phyloP scores from a whole-genome alignment of 352 stramenopile genomes.

The Globisporangium lucens region DNA sequence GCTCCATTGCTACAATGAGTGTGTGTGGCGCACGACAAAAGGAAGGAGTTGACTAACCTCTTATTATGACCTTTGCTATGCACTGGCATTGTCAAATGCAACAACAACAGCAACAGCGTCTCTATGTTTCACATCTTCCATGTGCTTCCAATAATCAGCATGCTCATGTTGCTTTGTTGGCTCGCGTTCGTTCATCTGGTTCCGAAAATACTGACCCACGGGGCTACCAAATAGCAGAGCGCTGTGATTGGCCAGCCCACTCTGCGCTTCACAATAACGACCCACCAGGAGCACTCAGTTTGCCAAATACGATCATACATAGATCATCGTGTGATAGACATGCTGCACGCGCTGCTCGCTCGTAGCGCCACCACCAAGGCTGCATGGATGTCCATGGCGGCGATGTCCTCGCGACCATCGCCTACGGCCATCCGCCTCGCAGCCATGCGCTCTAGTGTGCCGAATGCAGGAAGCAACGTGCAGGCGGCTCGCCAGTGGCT shows the following conservation, averaged over 20 bases:
- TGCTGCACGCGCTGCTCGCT: conserved; percentile 17
- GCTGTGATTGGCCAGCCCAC: background rate
- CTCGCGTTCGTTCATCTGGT: background rate
- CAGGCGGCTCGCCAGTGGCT: conserved; percentile 13
- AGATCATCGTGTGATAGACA: conserved; percentile 9
- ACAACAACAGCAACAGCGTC: background rate
- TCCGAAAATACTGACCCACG: background rate
- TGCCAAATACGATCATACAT: conserved; percentile 17
- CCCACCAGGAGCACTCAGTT: conserved; percentile 20
- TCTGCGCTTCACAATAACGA: conserved; percentile 21
- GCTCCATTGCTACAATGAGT: background rate
- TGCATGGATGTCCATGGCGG: background rate
- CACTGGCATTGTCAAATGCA: background rate
- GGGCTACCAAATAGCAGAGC: background rate
- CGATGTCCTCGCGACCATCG: background rate
- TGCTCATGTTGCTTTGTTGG: background rate
- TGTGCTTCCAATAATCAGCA: background rate
- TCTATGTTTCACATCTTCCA: background rate
- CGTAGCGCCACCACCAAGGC: background rate
- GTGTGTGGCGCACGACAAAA: background rate
- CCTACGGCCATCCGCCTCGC: background rate
- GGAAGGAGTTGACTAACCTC: no score
- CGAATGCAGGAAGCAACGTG: conserved; percentile 2
- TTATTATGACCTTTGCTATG: background rate
- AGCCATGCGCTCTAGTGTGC: background rate